Conservation (phyloP, 1,284 basidiomycete genomes). For the Pascua guehoae region DNA sequence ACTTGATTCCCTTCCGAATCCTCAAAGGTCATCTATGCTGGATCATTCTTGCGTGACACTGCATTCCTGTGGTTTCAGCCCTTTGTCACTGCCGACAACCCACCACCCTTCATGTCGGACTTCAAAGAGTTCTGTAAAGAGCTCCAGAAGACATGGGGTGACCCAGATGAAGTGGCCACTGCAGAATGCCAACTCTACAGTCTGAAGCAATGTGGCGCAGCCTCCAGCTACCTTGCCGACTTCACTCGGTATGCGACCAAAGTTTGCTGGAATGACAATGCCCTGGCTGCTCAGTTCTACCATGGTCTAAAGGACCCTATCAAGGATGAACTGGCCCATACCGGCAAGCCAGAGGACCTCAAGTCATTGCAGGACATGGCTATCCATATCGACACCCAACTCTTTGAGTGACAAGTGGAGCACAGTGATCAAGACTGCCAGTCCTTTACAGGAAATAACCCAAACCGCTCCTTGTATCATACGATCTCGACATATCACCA, state of each 20-base stretch:
- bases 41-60: constrained; percentile 17
- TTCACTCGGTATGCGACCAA: constrained; percentile 10
- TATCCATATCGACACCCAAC: constrained; percentile 15
- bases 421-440: background rate
- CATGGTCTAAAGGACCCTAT: constrained; percentile 15
- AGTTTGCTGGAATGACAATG: constrained; percentile 16
- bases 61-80: constrained; percentile 23
- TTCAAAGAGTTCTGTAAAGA: constrained; percentile 10
- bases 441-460: too few relatives aligned
- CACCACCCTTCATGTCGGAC: constrained; percentile 3
- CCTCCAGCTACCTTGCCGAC: constrained; percentile 11
- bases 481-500: too few relatives aligned
- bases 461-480: too few relatives aligned
- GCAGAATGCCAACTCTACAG: constrained; percentile 10
- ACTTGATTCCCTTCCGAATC: constrained; percentile 13
- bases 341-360: background rate
- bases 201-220: constrained; percentile 16
- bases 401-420: constrained; percentile 12
- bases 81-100: background rate
- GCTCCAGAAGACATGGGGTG: constrained; percentile 10
- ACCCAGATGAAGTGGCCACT: constrained; percentile 15
- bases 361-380: background rate
- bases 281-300: constrained; percentile 19
- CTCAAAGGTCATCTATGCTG: constrained; percentile 19
- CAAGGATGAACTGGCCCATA: constrained; percentile 17